A percentile compares a stretch with the other conserved stretches of the same genome.
Conservation (phyloP, 1,139 yeast species). For the Kurtzmaniella quercitrusa region DNA sequence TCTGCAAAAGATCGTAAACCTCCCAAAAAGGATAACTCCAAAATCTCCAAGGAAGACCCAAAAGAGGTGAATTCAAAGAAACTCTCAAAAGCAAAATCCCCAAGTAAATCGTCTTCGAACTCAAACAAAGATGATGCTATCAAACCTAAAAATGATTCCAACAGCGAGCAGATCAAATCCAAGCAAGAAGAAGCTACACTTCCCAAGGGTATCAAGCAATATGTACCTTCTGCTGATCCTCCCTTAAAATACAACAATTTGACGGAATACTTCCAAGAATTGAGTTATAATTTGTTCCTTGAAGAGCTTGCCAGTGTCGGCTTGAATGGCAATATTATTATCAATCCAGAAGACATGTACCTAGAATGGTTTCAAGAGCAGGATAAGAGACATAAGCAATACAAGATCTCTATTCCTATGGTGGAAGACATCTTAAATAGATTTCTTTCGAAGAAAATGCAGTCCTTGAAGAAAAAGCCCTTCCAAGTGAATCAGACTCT, state of each 20-base stretch:
- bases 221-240: conserved; percentile 31
- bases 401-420: conserved; percentile 30
- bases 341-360: conserved; percentile 34
- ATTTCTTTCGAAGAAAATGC: conserved; percentile 40
- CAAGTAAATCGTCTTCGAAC: neutral
- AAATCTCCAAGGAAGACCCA: too few relatives aligned
- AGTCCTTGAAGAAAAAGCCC: conserved; percentile 42
- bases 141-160: neutral
- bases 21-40: too few relatives aligned
- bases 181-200: conserved; percentile 7
- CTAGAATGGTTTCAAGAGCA: conserved; percentile 53
- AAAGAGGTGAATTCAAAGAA: too few relatives aligned
- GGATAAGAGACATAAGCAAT: conserved; percentile 38
- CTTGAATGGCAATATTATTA: conserved; percentile 36
- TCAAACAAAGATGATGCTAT: neutral
- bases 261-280: conserved; percentile 51
- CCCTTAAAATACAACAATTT: conserved; percentile 46
- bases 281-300: conserved; percentile 56
- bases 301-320: conserved; percentile 51
- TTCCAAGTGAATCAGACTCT: conserved; percentile 45
- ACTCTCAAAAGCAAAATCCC: too few relatives aligned
- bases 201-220: conserved; percentile 25
- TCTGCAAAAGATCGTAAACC: too few relatives aligned
- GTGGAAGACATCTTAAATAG: conserved; percentile 37
- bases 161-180: neutral